These are phyloP conservation scores for Candolleomyces eurysporus DNA, from an alignment of 768 basidiomycete genomes.

Conservation along the genomic window DNA sequence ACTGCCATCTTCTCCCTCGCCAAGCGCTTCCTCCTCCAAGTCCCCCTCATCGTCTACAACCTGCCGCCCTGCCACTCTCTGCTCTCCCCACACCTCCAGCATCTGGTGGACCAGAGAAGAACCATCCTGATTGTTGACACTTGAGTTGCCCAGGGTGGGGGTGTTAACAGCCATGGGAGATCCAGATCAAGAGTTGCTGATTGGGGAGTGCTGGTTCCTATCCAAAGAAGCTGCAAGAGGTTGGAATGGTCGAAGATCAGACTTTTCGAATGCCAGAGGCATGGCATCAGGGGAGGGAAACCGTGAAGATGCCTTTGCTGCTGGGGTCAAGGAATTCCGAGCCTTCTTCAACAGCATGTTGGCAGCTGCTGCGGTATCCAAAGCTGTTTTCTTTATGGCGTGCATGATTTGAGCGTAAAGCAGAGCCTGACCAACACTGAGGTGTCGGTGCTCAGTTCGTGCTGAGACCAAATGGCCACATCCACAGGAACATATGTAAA, in stretches of 20 bases:
- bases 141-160: not conserved
- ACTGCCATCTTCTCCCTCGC: no score
- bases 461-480: not conserved
- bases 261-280: no score
- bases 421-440: not conserved
- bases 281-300: not conserved
- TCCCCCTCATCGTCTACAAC: no score
- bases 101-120: not conserved
- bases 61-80: no score
- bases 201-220: no score
- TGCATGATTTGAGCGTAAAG: not conserved
- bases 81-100: no score
- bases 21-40: no score
- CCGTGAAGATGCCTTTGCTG: not conserved
- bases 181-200: not conserved
- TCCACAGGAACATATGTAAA: not conserved
- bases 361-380: not conserved
- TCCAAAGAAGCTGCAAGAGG: no score
- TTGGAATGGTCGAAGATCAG: no score
- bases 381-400: not conserved
- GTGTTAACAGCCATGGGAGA: not conserved
- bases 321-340: not conserved
- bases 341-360: not conserved
- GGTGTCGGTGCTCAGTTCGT: not conserved
- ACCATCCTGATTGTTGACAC: not conserved